Evolutionary conservation across 257 asterid genomes (phyloP).

Genomic region (Nicotiana obtusifolia): DNA sequence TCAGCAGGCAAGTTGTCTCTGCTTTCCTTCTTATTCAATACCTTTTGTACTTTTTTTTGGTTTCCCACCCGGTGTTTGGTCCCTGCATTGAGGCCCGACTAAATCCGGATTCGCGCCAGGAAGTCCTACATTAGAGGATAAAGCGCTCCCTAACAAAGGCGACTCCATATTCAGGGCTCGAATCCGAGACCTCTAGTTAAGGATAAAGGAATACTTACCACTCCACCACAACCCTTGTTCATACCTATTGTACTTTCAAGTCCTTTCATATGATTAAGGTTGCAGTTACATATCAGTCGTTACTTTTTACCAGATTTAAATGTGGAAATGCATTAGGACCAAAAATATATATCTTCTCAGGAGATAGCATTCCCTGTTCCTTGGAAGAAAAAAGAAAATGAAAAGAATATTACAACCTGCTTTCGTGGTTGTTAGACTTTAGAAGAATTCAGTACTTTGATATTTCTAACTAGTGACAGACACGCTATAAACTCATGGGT

Average conservation of each 20-base stretch:
- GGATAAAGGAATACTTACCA: no score
- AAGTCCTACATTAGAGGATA: no score
- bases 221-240: no score
- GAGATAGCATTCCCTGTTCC: background rate
- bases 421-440: background rate
- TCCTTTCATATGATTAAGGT: background rate
- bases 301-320: background rate
- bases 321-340: background rate
- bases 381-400: background rate
- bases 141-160: no score
- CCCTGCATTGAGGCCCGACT: no score
- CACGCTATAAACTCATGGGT: background rate
- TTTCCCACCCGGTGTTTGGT: no score
- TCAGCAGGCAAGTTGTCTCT: conserved; percentile 28
- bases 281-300: background rate
- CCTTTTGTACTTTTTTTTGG: background rate
- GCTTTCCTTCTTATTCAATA: background rate
- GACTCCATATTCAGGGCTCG: no score
- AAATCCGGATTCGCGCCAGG: no score
- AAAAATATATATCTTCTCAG: background rate
- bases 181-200: no score
- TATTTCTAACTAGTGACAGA: background rate
- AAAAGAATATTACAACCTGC: background rate
- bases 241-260: background rate
- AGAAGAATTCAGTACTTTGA: background rate